Percentiles rank a stretch among this genome's conserved stretches.
phyloP scores from a whole-genome alignment of 805 yeast species.

The Dipodascopsis uninucleata region DNA sequence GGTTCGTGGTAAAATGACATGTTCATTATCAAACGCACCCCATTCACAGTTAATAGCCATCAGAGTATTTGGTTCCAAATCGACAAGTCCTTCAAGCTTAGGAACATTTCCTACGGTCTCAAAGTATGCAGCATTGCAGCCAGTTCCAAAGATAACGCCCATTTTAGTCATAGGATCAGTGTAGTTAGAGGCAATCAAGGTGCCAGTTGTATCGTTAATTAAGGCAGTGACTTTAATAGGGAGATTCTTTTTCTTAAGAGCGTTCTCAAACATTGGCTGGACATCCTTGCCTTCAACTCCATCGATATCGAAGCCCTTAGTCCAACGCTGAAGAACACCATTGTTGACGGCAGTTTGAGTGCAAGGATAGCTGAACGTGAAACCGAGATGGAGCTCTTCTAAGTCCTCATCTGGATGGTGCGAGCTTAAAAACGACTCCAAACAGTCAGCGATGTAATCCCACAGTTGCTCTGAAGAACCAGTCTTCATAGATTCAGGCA shows the following conservation, averaged over 20 bases:
- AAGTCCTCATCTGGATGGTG: slow-evolving; percentile 61
- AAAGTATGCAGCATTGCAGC: slow-evolving; percentile 83
- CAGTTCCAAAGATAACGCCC: slow-evolving; percentile 97
- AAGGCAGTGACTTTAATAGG: slow-evolving; percentile 88
- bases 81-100: slow-evolving; percentile 73
- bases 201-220: slow-evolving; percentile 96
- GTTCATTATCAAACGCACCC: slow-evolving; percentile 96
- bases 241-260: slow-evolving; percentile 58
- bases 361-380: slow-evolving; percentile 87
- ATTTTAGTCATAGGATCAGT: slow-evolving; percentile 82
- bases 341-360: slow-evolving; percentile 72
- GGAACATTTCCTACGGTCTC: slow-evolving; percentile 71
- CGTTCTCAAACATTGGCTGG: slow-evolving; percentile 81
- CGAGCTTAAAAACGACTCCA: slow-evolving; percentile 65
- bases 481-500: slow-evolving; percentile 67
- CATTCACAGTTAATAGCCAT: slow-evolving; percentile 99
- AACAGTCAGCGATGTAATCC: slow-evolving; percentile 79
- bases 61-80: slow-evolving; percentile 58
- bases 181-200: slow-evolving; percentile 91
- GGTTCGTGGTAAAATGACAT: slow-evolving; percentile 77
- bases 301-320: slow-evolving; percentile 92
- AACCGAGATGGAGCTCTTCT: slow-evolving; percentile 72
- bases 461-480: slow-evolving; percentile 72
- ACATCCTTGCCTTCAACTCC: slow-evolving; percentile 94
- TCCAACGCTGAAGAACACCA: slow-evolving; percentile 69